Conservation (phyloP, 1,139 yeast species). For the Hyphopichia burtonii region DNA sequence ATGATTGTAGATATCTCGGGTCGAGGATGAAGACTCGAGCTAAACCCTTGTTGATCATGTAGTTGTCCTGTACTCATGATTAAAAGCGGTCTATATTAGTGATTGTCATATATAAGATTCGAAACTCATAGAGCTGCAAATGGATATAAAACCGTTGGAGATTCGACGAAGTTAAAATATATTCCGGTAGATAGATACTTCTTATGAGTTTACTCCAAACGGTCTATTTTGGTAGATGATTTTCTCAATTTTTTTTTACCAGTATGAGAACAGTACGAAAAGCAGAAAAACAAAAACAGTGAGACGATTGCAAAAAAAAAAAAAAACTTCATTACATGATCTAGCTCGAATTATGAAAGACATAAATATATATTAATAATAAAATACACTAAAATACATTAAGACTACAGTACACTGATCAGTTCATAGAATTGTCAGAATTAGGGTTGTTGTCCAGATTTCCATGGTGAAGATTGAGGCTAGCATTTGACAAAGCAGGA, state of each 20-base stretch:
- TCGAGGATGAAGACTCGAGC: neutral
- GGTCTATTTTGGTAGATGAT: no score
- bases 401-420: neutral
- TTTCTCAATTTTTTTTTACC: no score
- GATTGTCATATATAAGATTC: slow-evolving; percentile 1
- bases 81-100: neutral
- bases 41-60: neutral
- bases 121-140: neutral
- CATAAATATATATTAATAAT: no score
- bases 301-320: no score
- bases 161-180: no score
- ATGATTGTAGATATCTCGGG: neutral
- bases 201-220: no score
- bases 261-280: no score
- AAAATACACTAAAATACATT: neutral
- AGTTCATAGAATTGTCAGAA: neutral
- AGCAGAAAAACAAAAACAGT: no score
- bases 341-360: no score
- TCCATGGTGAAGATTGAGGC: neutral
- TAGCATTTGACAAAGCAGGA: slow-evolving; percentile 3
- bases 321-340: no score
- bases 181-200: no score
- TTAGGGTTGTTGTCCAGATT: neutral
- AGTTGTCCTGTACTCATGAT: slow-evolving; percentile 2
- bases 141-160: neutral